Conservation (phyloP, 164 flowering plant genomes). For the Vitis labrusca region DNA sequence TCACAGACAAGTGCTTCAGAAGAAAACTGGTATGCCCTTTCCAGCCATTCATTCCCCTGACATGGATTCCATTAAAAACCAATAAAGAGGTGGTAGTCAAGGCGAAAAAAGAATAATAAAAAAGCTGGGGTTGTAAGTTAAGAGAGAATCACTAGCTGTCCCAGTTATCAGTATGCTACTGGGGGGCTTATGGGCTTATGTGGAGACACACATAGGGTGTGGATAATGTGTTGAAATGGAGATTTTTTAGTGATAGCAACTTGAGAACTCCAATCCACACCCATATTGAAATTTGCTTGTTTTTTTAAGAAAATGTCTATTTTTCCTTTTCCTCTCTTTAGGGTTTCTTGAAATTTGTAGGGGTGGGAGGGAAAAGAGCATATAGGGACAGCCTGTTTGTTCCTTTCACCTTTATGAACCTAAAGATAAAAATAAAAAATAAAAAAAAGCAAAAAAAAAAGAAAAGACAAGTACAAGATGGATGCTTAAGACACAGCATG, state of each 20-base stretch:
- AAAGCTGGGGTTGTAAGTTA: constrained; percentile 11
- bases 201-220: constrained; percentile 4
- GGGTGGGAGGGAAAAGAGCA: background rate
- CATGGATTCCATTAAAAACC: constrained; percentile 46
- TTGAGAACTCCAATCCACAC: too few species aligned
- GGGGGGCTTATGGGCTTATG: background rate
- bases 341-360: constrained; percentile 12
- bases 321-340: constrained; percentile 15
- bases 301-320: background rate
- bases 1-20: constrained; percentile 32
- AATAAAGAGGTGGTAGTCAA: constrained; percentile 13
- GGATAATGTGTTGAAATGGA: constrained; percentile 1
- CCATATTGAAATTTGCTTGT: too few species aligned
- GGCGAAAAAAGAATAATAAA: constrained; percentile 3
- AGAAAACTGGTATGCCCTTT: constrained; percentile 37
- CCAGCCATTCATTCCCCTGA: constrained; percentile 61
- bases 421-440: background rate
- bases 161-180: constrained; percentile 7
- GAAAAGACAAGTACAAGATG: constrained; percentile 22
- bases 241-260: too few species aligned
- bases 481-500: constrained; percentile 31
- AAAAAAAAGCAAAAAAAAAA: background rate
- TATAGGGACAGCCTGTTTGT: constrained; percentile 26
- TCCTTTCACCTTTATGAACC: constrained; percentile 21
- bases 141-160: constrained; percentile 9